Percentiles rank a stretch among this genome's conserved stretches.
Evolutionary conservation across 305 asterid species (phyloP).

Genomic region (Fraxinus baroniana): DNA sequence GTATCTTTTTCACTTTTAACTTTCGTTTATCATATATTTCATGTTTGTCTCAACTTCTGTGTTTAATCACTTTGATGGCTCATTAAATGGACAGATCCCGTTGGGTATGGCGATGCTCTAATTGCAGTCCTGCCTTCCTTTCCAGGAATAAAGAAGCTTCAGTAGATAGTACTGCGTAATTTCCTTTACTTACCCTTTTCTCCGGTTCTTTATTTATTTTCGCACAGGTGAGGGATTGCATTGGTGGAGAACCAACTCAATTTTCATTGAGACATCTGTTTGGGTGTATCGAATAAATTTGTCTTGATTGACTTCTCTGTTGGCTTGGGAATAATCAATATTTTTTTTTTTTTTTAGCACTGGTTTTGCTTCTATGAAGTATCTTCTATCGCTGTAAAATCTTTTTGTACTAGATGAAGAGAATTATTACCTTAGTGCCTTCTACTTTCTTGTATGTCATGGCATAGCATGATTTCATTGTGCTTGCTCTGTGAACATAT

Average conservation of each 20-base stretch:
- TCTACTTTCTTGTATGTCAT: background rate
- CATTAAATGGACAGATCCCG: conserved; percentile 51
- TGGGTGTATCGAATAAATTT: background rate
- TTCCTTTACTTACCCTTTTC: background rate
- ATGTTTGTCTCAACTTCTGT: background rate
- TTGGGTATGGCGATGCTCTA: conserved; percentile 85
- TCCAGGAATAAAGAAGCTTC: conserved; percentile 86
- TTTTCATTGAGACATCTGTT: background rate
- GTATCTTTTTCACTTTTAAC: conserved; percentile 4
- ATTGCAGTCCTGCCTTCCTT: conserved; percentile 87
- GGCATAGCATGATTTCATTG: background rate
- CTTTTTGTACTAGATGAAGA: background rate
- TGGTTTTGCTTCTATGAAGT: background rate
- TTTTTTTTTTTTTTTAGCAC: background rate
- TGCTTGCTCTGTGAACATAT: background rate
- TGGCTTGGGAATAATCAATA: background rate
- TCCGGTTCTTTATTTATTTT: background rate
- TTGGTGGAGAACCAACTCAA: background rate
- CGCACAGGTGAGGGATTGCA: background rate
- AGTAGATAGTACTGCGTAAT: conserved; percentile 30
- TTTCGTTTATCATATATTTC: background rate
- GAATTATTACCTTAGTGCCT: background rate
- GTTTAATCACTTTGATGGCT: background rate
- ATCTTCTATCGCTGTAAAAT: background rate
- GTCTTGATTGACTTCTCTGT: background rate